A percentile compares a stretch with the other conserved stretches of the same genome.
Conservation (phyloP, 495 filamentous ascomycete genomes). For the Durotheca rogersii region DNA sequence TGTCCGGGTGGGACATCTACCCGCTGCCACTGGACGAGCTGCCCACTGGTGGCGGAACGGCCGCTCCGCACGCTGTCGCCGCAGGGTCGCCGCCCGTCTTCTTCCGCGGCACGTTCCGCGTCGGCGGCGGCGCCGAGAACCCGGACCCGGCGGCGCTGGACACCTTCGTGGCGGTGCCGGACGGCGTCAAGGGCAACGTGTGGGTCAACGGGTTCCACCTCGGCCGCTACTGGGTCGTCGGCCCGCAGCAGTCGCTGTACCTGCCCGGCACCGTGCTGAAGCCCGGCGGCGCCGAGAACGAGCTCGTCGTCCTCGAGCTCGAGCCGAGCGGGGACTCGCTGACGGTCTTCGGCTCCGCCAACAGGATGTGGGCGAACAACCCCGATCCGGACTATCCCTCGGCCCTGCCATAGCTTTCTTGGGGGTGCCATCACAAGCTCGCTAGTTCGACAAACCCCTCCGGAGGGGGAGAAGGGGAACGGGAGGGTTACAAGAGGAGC, state of each 20-base stretch:
- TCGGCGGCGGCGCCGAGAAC: conserved; percentile 4
- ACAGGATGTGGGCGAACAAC: conserved; percentile 46
- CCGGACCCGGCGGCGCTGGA: conserved; percentile 33
- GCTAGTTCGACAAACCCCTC: too few species aligned
- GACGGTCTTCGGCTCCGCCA: conserved; percentile 34
- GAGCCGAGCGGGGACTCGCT: conserved; percentile 38
- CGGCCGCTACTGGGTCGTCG: conserved; percentile 50
- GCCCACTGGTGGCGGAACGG: neutral
- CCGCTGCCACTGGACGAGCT: conserved; percentile 36
- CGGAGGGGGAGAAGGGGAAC: too few species aligned
- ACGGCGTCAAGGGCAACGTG: conserved; percentile 47
- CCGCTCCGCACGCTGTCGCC: neutral
- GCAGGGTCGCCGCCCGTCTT: conserved; percentile 38
- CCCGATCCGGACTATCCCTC: conserved; percentile 43
- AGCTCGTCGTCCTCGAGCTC: conserved; percentile 45
- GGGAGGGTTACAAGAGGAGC: too few species aligned
- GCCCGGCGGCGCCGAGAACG: conserved; percentile 32
- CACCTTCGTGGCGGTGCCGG: conserved; percentile 45
- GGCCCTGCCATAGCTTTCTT: neutral
- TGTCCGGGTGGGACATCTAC: conserved; percentile 45
- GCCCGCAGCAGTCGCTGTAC: conserved; percentile 52
- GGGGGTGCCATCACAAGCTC: too few species aligned
- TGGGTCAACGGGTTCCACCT: conserved; percentile 52
- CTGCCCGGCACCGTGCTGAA: conserved; percentile 42
- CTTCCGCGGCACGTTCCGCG: conserved; percentile 41